Evolutionary conservation across 2,329 filamentous ascomycete species (phyloP).

Genomic region (Ophiostoma piceae): DNA sequence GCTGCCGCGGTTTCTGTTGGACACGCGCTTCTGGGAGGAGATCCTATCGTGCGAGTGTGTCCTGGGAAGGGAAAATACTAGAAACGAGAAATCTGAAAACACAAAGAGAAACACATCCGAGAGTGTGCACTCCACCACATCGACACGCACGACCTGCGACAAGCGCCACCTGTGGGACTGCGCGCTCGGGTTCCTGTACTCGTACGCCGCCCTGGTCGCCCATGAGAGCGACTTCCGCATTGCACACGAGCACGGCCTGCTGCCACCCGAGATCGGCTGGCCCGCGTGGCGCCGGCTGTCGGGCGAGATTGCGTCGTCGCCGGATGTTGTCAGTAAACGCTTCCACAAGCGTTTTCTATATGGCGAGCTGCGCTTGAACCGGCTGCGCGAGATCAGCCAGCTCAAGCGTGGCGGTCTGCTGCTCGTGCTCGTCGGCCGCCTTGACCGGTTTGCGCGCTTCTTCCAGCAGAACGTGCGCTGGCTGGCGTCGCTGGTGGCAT

Average conservation of each 20-base stretch:
- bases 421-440: slow-evolving; percentile 29
- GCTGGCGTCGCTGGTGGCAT: slow-evolving; percentile 39
- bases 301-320: slow-evolving; percentile 31
- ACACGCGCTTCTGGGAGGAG: slow-evolving; percentile 31
- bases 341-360: slow-evolving; percentile 39
- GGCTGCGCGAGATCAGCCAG: slow-evolving; percentile 40
- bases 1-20: slow-evolving; percentile 36
- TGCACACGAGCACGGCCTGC: slow-evolving; percentile 34
- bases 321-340: slow-evolving; percentile 31
- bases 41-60: slow-evolving; percentile 25
- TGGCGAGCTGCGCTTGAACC: slow-evolving; percentile 40
- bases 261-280: slow-evolving; percentile 38
- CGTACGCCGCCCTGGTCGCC: slow-evolving; percentile 36
- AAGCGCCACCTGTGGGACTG: slow-evolving; percentile 27
- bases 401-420: slow-evolving; percentile 27
- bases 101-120: background rate
- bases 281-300: slow-evolving; percentile 36
- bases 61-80: background rate
- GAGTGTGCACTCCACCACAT: slow-evolving; percentile 9
- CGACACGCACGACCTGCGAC: slow-evolving; percentile 20
- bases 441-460: slow-evolving; percentile 37
- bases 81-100: background rate
- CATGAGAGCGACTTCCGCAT: slow-evolving; percentile 39
- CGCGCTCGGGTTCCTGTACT: slow-evolving; percentile 39
- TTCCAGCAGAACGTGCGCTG: slow-evolving; percentile 41